Conservation (phyloP, 2,329 filamentous ascomycete genomes). For the Xylariaceae sp. region DNA sequence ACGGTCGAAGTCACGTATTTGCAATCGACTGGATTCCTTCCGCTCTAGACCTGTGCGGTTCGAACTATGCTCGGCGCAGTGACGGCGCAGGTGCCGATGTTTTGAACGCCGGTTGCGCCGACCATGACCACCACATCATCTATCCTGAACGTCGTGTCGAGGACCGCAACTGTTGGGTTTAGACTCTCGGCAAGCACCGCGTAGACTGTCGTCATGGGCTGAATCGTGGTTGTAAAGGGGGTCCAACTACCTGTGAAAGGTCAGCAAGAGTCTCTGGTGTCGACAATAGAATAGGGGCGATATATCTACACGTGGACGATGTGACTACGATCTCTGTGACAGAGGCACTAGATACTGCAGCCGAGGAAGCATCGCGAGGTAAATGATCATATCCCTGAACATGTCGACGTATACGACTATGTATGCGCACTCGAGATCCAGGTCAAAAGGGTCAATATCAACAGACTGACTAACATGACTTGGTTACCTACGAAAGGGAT, state of each 20-base stretch:
- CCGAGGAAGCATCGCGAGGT: no score
- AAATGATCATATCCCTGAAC: no score
- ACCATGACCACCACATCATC: background rate
- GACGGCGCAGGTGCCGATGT: background rate
- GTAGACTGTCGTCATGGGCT: background rate
- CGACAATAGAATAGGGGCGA: background rate
- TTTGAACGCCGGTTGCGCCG: background rate
- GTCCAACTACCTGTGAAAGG: background rate
- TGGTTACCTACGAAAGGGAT: no score
- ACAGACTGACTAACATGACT: no score
- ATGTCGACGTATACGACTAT: no score
- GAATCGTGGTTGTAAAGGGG: background rate
- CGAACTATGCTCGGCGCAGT: background rate
- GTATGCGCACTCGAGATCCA: no score
- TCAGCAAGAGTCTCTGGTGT: background rate
- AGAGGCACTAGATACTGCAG: background rate
- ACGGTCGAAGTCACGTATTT: background rate
- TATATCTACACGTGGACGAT: background rate
- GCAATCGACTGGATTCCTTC: background rate
- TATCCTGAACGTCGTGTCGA: background rate
- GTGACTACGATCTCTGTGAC: background rate
- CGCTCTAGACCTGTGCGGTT: background rate
- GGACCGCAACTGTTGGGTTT: background rate
- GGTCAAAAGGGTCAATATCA: no score
- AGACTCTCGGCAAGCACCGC: background rate